Percentiles rank a stretch among this genome's conserved stretches.
phyloP scores from a whole-genome alignment of 257 asterid species.

The Eustoma russellianum region DNA sequence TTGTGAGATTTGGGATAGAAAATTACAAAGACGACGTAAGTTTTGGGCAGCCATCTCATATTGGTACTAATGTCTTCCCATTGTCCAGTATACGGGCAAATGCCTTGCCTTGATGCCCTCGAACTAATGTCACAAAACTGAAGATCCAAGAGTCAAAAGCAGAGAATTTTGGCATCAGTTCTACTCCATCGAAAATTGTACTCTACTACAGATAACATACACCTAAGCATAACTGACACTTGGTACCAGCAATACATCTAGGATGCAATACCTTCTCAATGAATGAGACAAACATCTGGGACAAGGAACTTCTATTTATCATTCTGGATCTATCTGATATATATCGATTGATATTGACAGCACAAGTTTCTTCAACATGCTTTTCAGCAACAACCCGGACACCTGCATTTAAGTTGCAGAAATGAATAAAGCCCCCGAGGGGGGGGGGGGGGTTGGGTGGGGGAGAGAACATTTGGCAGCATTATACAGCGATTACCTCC shows the following conservation, averaged over 20 bases:
- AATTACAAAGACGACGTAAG: slow-evolving; percentile 66
- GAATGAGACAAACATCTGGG: slow-evolving; percentile 75
- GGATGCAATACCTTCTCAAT: slow-evolving; percentile 45
- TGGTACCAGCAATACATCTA: slow-evolving; percentile 1
- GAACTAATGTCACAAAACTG: slow-evolving; percentile 71
- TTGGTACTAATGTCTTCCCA: slow-evolving; percentile 71
- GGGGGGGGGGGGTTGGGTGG: no score
- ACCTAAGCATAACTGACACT: background rate
- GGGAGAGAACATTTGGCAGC: no score
- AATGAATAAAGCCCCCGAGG: background rate
- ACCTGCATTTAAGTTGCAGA: slow-evolving; percentile 39
- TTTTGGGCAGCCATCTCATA: slow-evolving; percentile 93
- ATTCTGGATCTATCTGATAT: slow-evolving; percentile 42
- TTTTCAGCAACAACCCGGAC: slow-evolving; percentile 75
- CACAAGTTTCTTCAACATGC: slow-evolving; percentile 56
- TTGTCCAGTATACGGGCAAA: slow-evolving; percentile 54
- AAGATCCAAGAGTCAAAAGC: slow-evolving; percentile 13
- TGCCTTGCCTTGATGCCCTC: slow-evolving; percentile 59
- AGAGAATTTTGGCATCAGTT: slow-evolving; percentile 7
- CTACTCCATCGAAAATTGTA: background rate
- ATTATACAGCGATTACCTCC: no score
- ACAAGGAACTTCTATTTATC: slow-evolving; percentile 54
- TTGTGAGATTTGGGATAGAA: slow-evolving; percentile 33
- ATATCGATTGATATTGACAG: slow-evolving; percentile 44
- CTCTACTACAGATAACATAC: slow-evolving; percentile 1